phyloP scores from a whole-genome alignment of 2,329 filamentous ascomycete species.

The Pestalotiopsis sp. region DNA sequence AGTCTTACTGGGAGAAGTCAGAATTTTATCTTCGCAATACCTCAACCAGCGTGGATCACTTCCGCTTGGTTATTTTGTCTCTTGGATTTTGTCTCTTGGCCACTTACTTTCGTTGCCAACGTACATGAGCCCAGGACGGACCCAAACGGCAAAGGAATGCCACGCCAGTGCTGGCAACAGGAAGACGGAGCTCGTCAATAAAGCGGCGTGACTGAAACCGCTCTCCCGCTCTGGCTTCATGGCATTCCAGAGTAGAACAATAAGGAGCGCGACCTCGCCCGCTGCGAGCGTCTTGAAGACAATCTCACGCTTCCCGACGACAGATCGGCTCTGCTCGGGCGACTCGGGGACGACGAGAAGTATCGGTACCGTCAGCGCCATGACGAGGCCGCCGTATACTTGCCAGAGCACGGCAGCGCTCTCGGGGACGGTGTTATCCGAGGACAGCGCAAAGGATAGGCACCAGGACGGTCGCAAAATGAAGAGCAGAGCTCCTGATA shows the following conservation, averaged over 20 bases:
- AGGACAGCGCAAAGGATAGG: slow-evolving; percentile 20
- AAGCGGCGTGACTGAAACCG: slow-evolving; percentile 16
- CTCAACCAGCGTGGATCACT: neutral
- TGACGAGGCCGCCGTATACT: slow-evolving; percentile 23
- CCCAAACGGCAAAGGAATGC: slow-evolving; percentile 6
- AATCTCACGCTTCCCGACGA: slow-evolving; percentile 20
- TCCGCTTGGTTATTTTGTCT: neutral
- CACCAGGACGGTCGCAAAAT: slow-evolving; percentile 22
- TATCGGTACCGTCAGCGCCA: slow-evolving; percentile 22
- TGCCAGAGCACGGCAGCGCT: slow-evolving; percentile 22
- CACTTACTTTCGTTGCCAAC: neutral
- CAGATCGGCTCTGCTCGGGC: slow-evolving; percentile 4
- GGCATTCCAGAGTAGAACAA: slow-evolving; percentile 16
- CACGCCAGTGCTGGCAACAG: slow-evolving; percentile 7
- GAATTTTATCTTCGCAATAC: neutral
- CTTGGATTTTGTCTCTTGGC: neutral
- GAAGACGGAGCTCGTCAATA: neutral
- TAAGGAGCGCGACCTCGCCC: slow-evolving; percentile 22
- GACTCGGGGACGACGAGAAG: slow-evolving; percentile 20
- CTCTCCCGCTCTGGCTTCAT: slow-evolving; percentile 11
- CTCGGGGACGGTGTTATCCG: slow-evolving; percentile 14
- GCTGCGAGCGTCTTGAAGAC: slow-evolving; percentile 23
- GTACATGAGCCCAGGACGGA: slow-evolving; percentile 1
- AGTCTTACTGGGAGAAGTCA: neutral
- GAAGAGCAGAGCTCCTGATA: slow-evolving; percentile 20